Evolutionary conservation across 2,329 filamentous ascomycete genomes (phyloP).

Genomic region (Lachnellula cervina): DNA sequence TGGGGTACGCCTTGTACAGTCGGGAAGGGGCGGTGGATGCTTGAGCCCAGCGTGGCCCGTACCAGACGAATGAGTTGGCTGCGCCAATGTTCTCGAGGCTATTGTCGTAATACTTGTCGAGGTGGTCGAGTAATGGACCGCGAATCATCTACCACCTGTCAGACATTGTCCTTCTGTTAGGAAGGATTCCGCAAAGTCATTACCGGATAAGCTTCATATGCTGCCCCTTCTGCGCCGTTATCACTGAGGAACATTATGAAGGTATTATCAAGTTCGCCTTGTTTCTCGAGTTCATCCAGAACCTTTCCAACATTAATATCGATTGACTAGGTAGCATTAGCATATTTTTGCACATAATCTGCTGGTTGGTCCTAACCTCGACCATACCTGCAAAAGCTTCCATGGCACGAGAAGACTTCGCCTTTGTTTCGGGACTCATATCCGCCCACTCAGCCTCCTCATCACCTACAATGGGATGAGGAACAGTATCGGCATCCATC

Average conservation of each 20-base stretch:
- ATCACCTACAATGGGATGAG: slow-evolving; percentile 19
- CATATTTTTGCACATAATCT: too few species aligned
- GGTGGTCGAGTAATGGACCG: slow-evolving; percentile 36
- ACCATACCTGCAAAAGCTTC: slow-evolving; percentile 51
- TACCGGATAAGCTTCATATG: slow-evolving; percentile 54
- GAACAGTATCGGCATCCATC: slow-evolving; percentile 7
- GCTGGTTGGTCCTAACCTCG: slow-evolving; percentile 26
- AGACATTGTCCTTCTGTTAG: too few species aligned
- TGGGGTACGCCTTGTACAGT: slow-evolving; percentile 26
- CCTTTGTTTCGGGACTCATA: slow-evolving; percentile 35
- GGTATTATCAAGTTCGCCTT: slow-evolving; percentile 58
- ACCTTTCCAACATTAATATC: slow-evolving; percentile 57
- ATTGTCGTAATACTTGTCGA: slow-evolving; percentile 50
- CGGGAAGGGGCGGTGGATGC: slow-evolving; percentile 49
- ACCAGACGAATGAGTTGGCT: slow-evolving; percentile 53
- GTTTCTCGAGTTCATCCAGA: slow-evolving; percentile 43
- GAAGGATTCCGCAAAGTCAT: slow-evolving; percentile 47
- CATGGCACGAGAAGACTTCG: slow-evolving; percentile 6
- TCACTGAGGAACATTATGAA: slow-evolving; percentile 60
- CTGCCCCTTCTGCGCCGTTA: slow-evolving; percentile 57
- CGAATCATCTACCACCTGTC: too few species aligned
- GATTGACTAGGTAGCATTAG: slow-evolving; percentile 31
- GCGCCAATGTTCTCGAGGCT: slow-evolving; percentile 51
- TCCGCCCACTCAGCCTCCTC: slow-evolving; percentile 10
- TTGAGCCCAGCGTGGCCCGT: slow-evolving; percentile 52